Evolutionary conservation across 2,329 filamentous ascomycete genomes (phyloP), one percentile per base, ranked within the genome.

Genomic region (Sordariomycetes sp.): DNA sequence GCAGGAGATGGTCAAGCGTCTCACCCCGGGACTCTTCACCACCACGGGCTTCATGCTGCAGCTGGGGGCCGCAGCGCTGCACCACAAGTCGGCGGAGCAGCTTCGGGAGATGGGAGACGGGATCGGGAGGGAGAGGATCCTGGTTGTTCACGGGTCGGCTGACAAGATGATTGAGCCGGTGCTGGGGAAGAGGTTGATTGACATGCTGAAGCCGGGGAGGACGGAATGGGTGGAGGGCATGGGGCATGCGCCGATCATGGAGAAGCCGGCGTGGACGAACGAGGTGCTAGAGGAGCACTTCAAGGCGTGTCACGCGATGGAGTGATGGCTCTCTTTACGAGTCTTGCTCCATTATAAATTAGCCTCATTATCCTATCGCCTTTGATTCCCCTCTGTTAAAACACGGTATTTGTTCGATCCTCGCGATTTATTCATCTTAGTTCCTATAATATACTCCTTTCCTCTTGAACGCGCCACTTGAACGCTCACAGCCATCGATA

Each of bases 101-200:
- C 70, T 95, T 52, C 72, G 71, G 61, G 51, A 56, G 35, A 53
- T 58, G 20, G 86, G 78, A 0, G 82, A 90, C 62, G 71, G 68
- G 32, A 78, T 96, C 1, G 89, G 89, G 0, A 76, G 87, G 56
- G 80, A 86, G 61, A 74, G 89, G 35, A 91, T 96, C 61, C 69
- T 89, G 63, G 80, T 95, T 5, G 69, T 92, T 62, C 90, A 95
- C 69, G 90, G 90, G 8, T 84, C 79, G 0, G 70, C 70, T 10
- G 90, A 96, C 69, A 74, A 76, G n/a, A 90, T 96, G 86, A 86
- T 96, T 62, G 81, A 79, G 4, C 75, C 85, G 53, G 77, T 77
- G 6, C 87, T 94, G 66, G 89, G 82, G 0, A 72, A 81, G 65
- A 80, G 85, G 68, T 69, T 96, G 61, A 81, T 87, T 58, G 75